Evolutionary conservation across 2,329 filamentous ascomycete species (phyloP), one percentile per base, ranked within the genome.

Genomic region (Aureobasidium sp.): DNA sequence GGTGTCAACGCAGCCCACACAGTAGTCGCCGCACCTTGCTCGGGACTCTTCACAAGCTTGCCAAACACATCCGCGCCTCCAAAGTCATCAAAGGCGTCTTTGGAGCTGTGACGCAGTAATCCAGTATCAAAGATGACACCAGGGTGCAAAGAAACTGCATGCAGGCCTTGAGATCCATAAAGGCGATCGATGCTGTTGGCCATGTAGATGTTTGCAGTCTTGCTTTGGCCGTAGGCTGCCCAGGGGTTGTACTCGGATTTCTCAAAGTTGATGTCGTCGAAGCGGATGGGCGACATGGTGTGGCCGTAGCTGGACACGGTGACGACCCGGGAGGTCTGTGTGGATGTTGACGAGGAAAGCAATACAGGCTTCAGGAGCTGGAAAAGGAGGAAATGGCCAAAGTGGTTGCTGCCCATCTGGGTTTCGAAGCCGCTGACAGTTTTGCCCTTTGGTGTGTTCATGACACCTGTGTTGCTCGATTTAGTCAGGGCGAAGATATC

Each of bases 331-430:
- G 79, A 82, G 3, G 75, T 68, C 62, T 78, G 80, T 0, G 68
- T 65, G 0, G 76, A 68, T 0, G 74, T 77, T 1, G 74, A 66
- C 5, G 74, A 73, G 0, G 72, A 65, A 0, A 82, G 68, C 7
- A 84, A 68, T 0, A 74, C 67, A 0, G 74, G 69, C 29, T 78
- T 78, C 31, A 85, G 71, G 1, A 83, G 74, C 29, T 80, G 73
- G 63, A 82, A 79, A 15, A 84, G 74, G 0, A 84, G 74, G 71
- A 84, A 84, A 65, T 83, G 79, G 9, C 72, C 75, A 1, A 85
- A 70, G 66, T 84, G 77, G 67, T 84, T 84, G 7, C 75, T 78
- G 37, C 76, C 81, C 63, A 84, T 79, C 62, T 84, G 81, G 0
- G 68, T 68, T 65, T 85, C 82, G 65, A 77, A 77, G 27, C 79